phyloP scores from a whole-genome alignment of 148 eudicot genomes.

The Pharnaceum exiguum region DNA sequence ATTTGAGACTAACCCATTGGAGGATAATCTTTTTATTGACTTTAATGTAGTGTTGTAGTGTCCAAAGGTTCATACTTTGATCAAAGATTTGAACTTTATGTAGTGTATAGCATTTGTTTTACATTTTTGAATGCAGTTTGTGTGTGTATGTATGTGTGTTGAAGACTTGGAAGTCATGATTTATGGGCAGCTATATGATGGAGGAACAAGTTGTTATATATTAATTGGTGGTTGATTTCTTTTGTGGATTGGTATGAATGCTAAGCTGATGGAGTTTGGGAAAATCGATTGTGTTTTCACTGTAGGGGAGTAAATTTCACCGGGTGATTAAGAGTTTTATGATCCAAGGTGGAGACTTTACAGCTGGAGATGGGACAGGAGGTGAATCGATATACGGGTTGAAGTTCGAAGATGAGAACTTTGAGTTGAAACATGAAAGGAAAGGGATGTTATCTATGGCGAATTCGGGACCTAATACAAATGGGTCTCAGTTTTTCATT shows the following conservation, averaged over 20 bases:
- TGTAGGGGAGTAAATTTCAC: constrained; percentile 66
- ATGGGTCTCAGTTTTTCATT: constrained; percentile 88
- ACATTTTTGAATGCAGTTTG: too few species aligned
- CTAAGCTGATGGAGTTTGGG: not conserved
- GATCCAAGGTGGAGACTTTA: constrained; percentile 87
- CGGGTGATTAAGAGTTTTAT: constrained; percentile 73
- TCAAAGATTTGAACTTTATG: too few species aligned
- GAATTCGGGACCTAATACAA: constrained; percentile 70
- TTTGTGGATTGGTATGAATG: not conserved
- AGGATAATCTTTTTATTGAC: too few species aligned
- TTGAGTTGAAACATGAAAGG: constrained; percentile 82
- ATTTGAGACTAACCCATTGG: too few species aligned
- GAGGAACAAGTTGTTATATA: not conserved
- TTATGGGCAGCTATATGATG: not conserved
- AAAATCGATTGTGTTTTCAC: not conserved
- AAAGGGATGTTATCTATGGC: constrained; percentile 96
- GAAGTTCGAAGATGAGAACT: constrained; percentile 83
- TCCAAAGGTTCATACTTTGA: too few species aligned
- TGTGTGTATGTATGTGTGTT: too few species aligned
- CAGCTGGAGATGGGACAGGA: constrained; percentile 86
- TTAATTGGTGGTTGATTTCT: not conserved
- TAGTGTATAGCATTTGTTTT: too few species aligned
- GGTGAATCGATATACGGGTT: constrained; percentile 94
- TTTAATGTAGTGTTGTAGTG: too few species aligned
- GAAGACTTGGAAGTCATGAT: too few species aligned